A percentile compares a stretch with the other conserved stretches of the same genome.
phyloP scores from a whole-genome alignment of 1,284 basidiomycete genomes.

The Cutaneotrichosporon spelunceum region DNA sequence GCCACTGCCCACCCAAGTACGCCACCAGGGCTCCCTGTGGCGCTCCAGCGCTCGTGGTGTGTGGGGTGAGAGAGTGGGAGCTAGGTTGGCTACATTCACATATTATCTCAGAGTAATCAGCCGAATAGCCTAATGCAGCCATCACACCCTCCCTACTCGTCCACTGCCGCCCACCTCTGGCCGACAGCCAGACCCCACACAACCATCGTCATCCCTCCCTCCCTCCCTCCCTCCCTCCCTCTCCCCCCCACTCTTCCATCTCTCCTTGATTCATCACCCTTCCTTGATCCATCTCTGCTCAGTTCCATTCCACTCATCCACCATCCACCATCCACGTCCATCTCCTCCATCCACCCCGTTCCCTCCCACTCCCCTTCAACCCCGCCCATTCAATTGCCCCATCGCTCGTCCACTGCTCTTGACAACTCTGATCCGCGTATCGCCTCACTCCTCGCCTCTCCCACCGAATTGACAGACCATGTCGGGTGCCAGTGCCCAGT shows the following conservation, averaged over 20 bases:
- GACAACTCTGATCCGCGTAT: neutral
- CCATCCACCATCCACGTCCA: too few species aligned
- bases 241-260: too few species aligned
- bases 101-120: too few species aligned
- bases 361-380: too few species aligned
- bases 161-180: neutral
- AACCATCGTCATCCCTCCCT: neutral
- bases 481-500: slow-evolving; percentile 19
- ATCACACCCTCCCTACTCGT: neutral
- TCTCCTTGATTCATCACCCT: neutral
- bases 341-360: too few species aligned
- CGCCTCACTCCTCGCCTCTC: neutral
- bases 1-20: neutral
- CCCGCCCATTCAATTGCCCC: too few species aligned
- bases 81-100: too few species aligned
- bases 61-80: too few species aligned
- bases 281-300: neutral
- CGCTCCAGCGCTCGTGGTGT: too few species aligned
- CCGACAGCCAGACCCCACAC: neutral
- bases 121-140: too few species aligned
- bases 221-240: neutral
- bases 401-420: neutral
- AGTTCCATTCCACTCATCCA: too few species aligned
- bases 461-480: neutral
- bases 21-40: too few species aligned